Conservation (phyloP, 768 basidiomycete species). For the Amanita inopinata region DNA sequence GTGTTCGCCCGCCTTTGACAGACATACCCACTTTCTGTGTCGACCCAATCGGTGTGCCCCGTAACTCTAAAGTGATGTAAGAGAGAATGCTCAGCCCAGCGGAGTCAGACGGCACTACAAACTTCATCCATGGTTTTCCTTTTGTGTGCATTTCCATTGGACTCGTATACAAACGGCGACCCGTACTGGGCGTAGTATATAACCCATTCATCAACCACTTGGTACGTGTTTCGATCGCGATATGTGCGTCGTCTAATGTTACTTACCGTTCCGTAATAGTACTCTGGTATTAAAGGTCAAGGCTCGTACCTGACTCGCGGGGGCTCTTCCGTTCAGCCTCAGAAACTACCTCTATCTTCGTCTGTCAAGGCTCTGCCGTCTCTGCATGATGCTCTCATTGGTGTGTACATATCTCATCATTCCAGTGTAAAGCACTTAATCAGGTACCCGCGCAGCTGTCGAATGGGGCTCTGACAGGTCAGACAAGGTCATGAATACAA, state of each 20-base stretch:
- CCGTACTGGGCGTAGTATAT: slow-evolving; percentile 86
- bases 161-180: slow-evolving; percentile 70
- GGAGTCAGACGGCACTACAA: slow-evolving; percentile 80
- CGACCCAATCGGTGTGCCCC: slow-evolving; percentile 74
- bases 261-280: slow-evolving; percentile 27
- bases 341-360: slow-evolving; percentile 55
- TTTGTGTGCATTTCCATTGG: slow-evolving; percentile 89
- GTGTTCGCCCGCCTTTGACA: slow-evolving; percentile 58
- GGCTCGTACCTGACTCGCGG: slow-evolving; percentile 68
- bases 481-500: slow-evolving; percentile 39
- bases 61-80: background rate
- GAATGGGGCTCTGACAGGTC: slow-evolving; percentile 87
- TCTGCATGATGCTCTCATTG: slow-evolving; percentile 64
- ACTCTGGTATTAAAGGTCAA: slow-evolving; percentile 68
- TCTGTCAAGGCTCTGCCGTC: slow-evolving; percentile 53
- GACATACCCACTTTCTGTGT: slow-evolving; percentile 94
- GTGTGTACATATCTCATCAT: slow-evolving; percentile 22
- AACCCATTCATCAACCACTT: slow-evolving; percentile 87
- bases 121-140: slow-evolving; percentile 81
- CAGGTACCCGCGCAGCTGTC: slow-evolving; percentile 37
- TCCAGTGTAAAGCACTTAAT: background rate
- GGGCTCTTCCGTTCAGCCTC: slow-evolving; percentile 23
- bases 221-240: slow-evolving; percentile 26
- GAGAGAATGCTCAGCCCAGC: background rate
- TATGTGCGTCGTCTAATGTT: background rate